Base-by-base conservation (phyloP, 306 rosid genomes). In the Glycine soja region DNA sequence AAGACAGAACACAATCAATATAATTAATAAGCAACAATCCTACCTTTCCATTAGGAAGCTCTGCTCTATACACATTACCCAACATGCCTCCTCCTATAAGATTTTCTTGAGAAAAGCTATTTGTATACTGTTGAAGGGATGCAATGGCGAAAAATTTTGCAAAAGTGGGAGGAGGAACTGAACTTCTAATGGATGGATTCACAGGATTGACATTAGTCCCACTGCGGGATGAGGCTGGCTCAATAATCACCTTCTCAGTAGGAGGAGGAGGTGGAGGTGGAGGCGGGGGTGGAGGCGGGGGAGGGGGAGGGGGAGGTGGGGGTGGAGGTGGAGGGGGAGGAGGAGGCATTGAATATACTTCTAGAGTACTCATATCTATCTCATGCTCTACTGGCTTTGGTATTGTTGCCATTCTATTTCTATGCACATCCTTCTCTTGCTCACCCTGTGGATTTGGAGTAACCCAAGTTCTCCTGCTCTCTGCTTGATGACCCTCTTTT, bases 1-100 rank as follows among this genome's bases (percentile, higher is more conserved):
- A 71, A 78, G 47, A 77, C 56, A 74, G 32, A 69, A 54, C 68
- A 61, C 8, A 63, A 59, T 50, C 71, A 84, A 82, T 11, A 71
- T 76, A 83, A 76, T 65, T 10, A 18, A 76, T 66, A 64, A 82
- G 19, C 48, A 84, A 66, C 42, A 61, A 83, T 18, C 84, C 78
- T 86, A 96, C 99, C 98, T 93, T 96, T 82, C 99, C 97, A 52
- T 82, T 81, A 73, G 99, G 98, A 62, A 93, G 94, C 88, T 91
- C 90, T 42, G 99, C 99, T 88, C 91, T 88, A 78, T 96, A 96
- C 59, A 93, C 99, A 14, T 47, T 92, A 72, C 99, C 99, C 85
- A 96, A 84, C 96, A 88, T 93, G 85, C 99, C 99, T 34, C 59
- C 83, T 88, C 98, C 99, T 57, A 96, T 72, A 76, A 89, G 88